phyloP scores from a whole-genome alignment of 305 asterid species.

The Fraxinus floribunda region DNA sequence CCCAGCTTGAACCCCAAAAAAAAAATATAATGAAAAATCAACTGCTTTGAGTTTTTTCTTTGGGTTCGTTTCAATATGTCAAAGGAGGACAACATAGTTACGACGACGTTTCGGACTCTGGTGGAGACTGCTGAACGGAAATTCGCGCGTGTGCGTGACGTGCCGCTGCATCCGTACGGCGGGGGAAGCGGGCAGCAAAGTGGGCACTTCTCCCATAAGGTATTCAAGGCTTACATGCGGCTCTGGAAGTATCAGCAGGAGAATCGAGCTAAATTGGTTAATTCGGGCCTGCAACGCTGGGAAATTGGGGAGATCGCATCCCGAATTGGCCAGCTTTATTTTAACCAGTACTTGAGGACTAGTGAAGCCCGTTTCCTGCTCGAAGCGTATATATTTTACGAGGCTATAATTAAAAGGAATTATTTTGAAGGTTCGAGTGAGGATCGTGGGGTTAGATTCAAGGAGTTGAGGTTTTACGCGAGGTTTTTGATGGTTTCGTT shows the following conservation, averaged over 20 bases:
- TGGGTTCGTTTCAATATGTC: slow-evolving; percentile 33
- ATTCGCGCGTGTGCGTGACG: slow-evolving; percentile 88
- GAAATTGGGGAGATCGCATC: slow-evolving; percentile 99
- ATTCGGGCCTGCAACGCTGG: slow-evolving; percentile 87
- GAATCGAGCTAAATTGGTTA: slow-evolving; percentile 63
- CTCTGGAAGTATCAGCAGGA: slow-evolving; percentile 94
- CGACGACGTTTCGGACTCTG: slow-evolving; percentile 57
- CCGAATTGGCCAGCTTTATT: slow-evolving; percentile 89
- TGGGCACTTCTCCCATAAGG: slow-evolving; percentile 73
- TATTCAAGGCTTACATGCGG: slow-evolving; percentile 77
- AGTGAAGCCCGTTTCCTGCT: slow-evolving; percentile 86
- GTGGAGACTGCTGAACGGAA: slow-evolving; percentile 88
- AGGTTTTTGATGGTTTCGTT: slow-evolving; percentile 87
- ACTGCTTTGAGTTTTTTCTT: slow-evolving; percentile 14
- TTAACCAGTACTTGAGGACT: slow-evolving; percentile 86
- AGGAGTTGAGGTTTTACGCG: slow-evolving; percentile 92
- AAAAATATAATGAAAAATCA: slow-evolving; percentile 31
- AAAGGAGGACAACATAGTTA: slow-evolving; percentile 47
- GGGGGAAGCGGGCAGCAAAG: slow-evolving; percentile 46
- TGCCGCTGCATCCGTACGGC: slow-evolving; percentile 78
- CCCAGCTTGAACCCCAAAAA: slow-evolving; percentile 5
- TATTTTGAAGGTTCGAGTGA: slow-evolving; percentile 79
- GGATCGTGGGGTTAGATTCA: slow-evolving; percentile 81
- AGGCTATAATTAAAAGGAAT: slow-evolving; percentile 73
- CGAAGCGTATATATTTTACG: slow-evolving; percentile 88